Evolutionary conservation across 768 basidiomycete genomes (phyloP), one percentile per base, ranked within the genome.

Genomic region (Coprinopsis strossmayeri): DNA sequence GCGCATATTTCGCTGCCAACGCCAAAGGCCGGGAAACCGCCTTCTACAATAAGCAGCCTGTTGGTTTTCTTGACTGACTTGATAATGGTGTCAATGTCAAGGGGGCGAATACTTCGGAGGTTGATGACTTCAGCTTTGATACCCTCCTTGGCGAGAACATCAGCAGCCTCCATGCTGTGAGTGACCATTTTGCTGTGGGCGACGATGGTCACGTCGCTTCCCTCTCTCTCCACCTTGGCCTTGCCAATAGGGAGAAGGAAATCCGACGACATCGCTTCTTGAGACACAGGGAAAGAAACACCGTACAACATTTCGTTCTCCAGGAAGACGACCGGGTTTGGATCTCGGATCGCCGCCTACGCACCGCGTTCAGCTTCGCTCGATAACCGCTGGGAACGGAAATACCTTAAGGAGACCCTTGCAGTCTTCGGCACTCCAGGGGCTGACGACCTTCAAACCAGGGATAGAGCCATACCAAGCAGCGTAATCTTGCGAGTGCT

Each of bases 241-340:
- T 98, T 97, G 63, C 96, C 96, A 61, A 99, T 96, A 28, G 94
- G 95, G 47, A 98, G 73, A 37, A 94, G 67, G 80, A 92, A 99
- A 71, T 90, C 81, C 65, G 94, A 90, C 45, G 91, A 92, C 83
- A 96, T 84, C 58, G 92, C 94, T 61, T 94, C 94, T 54, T 82
- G 66, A 23, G 92, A 91, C 84, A 98, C 86, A 43, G 94, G 93
- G 86, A 98, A 99, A 28, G 87, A 80, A 55, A 93, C 83, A 69
- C 96, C 96, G 72, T 99, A 99, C 64, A 99, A 69, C 82, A 99
- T 92, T 69, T 99, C 96, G 70, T 99, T 99, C 66, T 99, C 96
- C 45, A 99, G 87, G 79, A 99, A 93, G 57, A 97, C 93, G 57
- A 97, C 89, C 12, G 93, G 93, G 73, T 95, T 98, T 46, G 94